Conservation (phyloP, 2,329 filamentous ascomycete genomes). For the Apiospora malaysiana region DNA sequence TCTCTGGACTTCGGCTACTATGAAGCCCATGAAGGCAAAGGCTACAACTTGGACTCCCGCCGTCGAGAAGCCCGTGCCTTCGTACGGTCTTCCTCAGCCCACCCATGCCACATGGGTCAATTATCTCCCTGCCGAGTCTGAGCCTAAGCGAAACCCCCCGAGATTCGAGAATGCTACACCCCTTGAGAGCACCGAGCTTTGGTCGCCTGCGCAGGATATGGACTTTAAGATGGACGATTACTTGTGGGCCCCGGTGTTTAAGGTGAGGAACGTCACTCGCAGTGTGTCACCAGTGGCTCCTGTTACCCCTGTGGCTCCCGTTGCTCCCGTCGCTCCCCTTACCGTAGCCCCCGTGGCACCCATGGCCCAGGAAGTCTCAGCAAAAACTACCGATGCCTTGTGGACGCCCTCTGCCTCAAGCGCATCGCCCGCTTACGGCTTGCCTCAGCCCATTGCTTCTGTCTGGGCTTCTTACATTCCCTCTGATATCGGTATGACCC, state of each 20-base stretch:
- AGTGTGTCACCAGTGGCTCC: background rate
- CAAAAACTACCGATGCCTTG: background rate
- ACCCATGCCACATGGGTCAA: background rate
- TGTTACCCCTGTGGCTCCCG: background rate
- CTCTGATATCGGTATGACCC: background rate
- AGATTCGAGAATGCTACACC: background rate
- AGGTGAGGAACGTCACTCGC: background rate
- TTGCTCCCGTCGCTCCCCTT: background rate
- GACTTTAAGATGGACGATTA: conserved; percentile 10
- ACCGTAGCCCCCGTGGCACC: background rate
- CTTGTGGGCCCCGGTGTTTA: conserved; percentile 2
- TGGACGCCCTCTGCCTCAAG: background rate
- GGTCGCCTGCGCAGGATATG: conserved; percentile 1
- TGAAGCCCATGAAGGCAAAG: background rate
- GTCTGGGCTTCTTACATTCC: conserved; percentile 19
- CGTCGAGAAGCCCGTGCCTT: background rate
- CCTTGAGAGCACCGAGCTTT: conserved; percentile 9
- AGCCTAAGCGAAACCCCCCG: background rate
- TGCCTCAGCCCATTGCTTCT: conserved; percentile 7
- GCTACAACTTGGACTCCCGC: conserved; percentile 13
- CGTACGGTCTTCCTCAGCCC: conserved; percentile 19
- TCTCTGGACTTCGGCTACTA: background rate
- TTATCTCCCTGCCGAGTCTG: conserved; percentile 9
- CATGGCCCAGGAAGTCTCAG: background rate
- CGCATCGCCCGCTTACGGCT: background rate